Base-by-base conservation (phyloP, 345 rosid species). In the Stellera chamaejasme region DNA sequence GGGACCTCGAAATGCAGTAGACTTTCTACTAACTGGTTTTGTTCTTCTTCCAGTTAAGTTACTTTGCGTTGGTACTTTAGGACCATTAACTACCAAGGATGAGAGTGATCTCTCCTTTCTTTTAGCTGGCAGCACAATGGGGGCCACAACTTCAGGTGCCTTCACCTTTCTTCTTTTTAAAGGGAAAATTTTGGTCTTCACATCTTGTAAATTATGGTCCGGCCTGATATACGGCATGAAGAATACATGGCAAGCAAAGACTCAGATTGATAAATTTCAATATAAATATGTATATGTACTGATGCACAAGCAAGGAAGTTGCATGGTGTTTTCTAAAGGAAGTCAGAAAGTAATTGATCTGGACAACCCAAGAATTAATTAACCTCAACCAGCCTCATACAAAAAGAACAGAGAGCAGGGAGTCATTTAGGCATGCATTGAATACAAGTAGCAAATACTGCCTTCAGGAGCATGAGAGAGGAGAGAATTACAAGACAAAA, bases 91-190 rank as follows among this genome's bases (percentile, higher is more conserved):
- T 45, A 87, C 99, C 82, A 93, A 72, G 14, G 93, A 85, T 26
- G 97, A 87, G 67, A 93, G 80, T 42, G 99, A 93, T 72, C 97
- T 80, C 74, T 93, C 99, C 71, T 93, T 93, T 72, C 97, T 87
- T 77, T 83, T 85, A 58, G 81, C 75, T 45, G 94, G 87, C 63
- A 85, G 66, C 59, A 80, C 48, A 66, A 75, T 65, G 0, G 87
- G 73, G 39, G 90, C 76, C 42, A 67, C 75, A 65, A 75, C 69
- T 70, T 82, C 84, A 56, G 88, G 72, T 48, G 90, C 78, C 68
- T 61, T 74, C 61, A 80, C 82, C 54, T 83, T 93, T 73, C 75
- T 85, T 63, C 88, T 72, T 72, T 76, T 90, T 3, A 72, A 73
- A 65, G 97, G 95, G 71, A 93, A 93, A 42, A 93, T 71, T 82